These are phyloP conservation scores for Sambucus nigra DNA, from an alignment of 129 eudicot genomes.

Conservation along the genomic window DNA sequence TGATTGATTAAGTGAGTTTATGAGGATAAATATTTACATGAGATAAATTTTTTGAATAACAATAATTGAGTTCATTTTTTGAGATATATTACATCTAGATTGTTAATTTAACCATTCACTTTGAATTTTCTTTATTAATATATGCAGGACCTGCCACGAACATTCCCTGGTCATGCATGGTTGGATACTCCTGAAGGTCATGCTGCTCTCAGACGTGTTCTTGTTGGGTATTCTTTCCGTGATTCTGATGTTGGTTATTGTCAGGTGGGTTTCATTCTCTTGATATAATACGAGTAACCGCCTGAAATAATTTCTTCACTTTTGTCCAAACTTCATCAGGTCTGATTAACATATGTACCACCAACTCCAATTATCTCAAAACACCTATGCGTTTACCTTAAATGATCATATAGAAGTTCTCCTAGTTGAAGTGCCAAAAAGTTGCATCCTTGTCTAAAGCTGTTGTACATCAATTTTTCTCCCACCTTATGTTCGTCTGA, in stretches of 20 bases:
- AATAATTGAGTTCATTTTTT: too few species aligned
- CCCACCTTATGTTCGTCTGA: too few species aligned
- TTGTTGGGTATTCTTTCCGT: slow-evolving; percentile 91
- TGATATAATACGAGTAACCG: neutral
- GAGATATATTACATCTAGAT: neutral
- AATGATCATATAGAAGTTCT: neutral
- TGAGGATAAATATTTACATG: too few species aligned
- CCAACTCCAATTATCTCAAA: too few species aligned
- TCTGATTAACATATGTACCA: too few species aligned
- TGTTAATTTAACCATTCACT: neutral
- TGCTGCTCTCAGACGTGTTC: slow-evolving; percentile 93
- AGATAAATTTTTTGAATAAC: too few species aligned
- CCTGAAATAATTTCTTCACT: neutral
- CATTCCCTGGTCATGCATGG: slow-evolving; percentile 99
- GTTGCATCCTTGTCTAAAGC: too few species aligned
- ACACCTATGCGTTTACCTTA: too few species aligned
- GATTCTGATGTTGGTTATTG: slow-evolving; percentile 98
- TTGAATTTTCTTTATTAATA: neutral
- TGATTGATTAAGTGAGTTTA: too few species aligned
- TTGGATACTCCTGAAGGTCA: slow-evolving; percentile 95
- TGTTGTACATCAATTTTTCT: too few species aligned
- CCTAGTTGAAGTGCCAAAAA: too few species aligned
- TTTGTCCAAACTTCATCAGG: too few species aligned
- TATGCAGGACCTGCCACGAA: slow-evolving; percentile 78
- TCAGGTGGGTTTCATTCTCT: slow-evolving; percentile 38